phyloP scores from a whole-genome alignment of 1,284 basidiomycete genomes.

The Vanrija sp. region DNA sequence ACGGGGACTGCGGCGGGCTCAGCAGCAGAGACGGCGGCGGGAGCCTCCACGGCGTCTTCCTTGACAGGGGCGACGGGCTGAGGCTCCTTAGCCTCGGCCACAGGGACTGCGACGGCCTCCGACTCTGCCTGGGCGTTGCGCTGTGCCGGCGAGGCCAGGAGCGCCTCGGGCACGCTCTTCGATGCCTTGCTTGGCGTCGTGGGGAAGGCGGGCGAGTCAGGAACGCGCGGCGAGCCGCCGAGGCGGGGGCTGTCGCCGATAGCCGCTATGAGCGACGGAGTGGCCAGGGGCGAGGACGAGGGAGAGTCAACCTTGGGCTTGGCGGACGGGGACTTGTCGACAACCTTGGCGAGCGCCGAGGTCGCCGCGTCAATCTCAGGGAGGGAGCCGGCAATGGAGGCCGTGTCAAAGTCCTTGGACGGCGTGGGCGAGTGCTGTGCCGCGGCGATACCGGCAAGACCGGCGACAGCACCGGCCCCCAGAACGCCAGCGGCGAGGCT shows the following conservation, averaged over 20 bases:
- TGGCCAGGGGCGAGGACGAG: too few species aligned
- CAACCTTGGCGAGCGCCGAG: slow-evolving; percentile 3
- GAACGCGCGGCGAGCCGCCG: neutral
- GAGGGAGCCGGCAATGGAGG: neutral
- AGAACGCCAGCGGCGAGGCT: neutral
- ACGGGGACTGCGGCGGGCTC: neutral
- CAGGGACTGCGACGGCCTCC: neutral
- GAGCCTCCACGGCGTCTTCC: neutral
- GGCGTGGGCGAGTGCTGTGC: too few species aligned
- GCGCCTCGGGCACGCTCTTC: neutral
- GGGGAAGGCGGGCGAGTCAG: neutral
- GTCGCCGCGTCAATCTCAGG: slow-evolving; percentile 8
- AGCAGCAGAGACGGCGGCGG: neutral
- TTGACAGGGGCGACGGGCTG: neutral
- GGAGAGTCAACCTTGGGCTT: neutral
- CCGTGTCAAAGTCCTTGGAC: too few species aligned
- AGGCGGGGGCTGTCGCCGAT: neutral
- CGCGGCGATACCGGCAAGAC: neutral
- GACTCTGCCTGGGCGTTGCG: neutral
- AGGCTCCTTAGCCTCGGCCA: neutral
- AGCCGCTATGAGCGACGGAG: neutral
- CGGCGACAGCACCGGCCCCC: neutral
- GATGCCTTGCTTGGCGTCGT: neutral
- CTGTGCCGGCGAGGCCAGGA: too few species aligned
- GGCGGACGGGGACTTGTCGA: neutral